Evolutionary conservation across 805 yeast species (phyloP), one percentile per base, ranked within the genome.

Genomic region (Lipomyces sp.): DNA sequence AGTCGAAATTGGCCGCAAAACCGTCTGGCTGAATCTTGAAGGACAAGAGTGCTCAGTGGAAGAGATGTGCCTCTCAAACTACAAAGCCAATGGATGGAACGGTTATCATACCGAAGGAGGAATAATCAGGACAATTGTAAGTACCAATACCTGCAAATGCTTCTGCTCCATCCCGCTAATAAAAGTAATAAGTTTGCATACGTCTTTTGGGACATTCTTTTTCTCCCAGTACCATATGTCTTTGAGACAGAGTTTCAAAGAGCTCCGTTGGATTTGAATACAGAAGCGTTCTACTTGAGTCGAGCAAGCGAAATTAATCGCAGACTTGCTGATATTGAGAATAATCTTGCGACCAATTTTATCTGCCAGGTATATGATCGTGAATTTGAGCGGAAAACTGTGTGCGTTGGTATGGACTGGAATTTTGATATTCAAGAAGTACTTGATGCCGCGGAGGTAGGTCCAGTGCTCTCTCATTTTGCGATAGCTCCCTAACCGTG

Each of bases 91-190:
- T 5, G 79, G 77, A 2, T 79, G 75, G 73, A 51, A 64, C 18
- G 81, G 81, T 6, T 75, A 74, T 33, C 81, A 79, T 65, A 75
- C 73, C 33, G 81, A 79, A 59, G 74, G 74, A 57, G 72, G 80
- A 4, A 70, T 76, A 32, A 54, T 79, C 53, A 65, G 67, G 37
- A 74, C 78, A 0, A 57, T 78, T 30, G 71, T 67, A 63, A 48
- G 70, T 24, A 4, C n/a, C 32, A 10, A 13, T 7, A 7, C 32
- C 13, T 11, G 48, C n/a, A 18, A 42, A 15, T 42, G 3, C n/a
- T 13, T 15, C 6, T 6, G 8, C 10, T 33, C 13, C 32, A 15
- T 32, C 24, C 24, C 24, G 29, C 37, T 33, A 42, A 29, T 32
- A 18, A 54, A 39, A 18, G 37, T 24, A 8, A 75, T 5, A 45